These are phyloP conservation scores for Nemania diffusa DNA, from an alignment of 2,329 filamentous ascomycete species.

Conservation along the genomic window DNA sequence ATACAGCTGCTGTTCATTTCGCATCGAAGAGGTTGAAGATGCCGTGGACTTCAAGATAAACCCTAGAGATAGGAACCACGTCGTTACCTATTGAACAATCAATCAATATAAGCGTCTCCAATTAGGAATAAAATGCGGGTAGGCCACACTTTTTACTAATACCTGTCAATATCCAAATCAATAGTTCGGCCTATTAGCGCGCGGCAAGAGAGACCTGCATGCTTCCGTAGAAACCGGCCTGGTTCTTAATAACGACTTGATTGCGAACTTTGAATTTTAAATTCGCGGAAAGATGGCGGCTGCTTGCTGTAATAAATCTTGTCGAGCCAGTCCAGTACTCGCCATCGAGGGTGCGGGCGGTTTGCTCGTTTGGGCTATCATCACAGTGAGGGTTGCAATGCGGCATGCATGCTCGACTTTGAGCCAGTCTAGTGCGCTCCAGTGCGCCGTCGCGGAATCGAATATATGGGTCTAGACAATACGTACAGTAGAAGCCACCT, in stretches of 20 bases:
- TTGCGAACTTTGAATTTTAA: constrained; percentile 24
- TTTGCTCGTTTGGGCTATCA: constrained; percentile 26
- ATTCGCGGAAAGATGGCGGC: constrained; percentile 20
- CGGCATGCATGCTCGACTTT: constrained; percentile 30
- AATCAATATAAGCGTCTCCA: constrained; percentile 18
- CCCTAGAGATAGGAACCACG: background rate
- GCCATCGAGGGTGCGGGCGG: constrained; percentile 20
- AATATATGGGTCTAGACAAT: constrained; percentile 22
- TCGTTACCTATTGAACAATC: constrained; percentile 9
- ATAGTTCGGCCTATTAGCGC: constrained; percentile 33
- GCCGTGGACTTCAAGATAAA: background rate
- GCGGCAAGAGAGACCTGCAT: constrained; percentile 32
- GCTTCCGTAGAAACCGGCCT: constrained; percentile 12
- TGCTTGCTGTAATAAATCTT: constrained; percentile 13
- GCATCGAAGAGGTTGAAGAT: background rate
- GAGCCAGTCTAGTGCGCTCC: constrained; percentile 10
- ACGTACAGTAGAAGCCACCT: background rate
- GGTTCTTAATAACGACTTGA: constrained; percentile 8
- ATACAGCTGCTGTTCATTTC: background rate
- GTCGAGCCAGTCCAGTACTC: background rate
- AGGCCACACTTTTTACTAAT: constrained; percentile 9
- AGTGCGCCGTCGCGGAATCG: constrained; percentile 8
- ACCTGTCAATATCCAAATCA: constrained; percentile 22
- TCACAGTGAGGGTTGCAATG: constrained; percentile 37
- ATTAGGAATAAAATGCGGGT: background rate